Conservation (phyloP, 2,329 filamentous ascomycete species). For the Exophiala phaeomuriformis region DNA sequence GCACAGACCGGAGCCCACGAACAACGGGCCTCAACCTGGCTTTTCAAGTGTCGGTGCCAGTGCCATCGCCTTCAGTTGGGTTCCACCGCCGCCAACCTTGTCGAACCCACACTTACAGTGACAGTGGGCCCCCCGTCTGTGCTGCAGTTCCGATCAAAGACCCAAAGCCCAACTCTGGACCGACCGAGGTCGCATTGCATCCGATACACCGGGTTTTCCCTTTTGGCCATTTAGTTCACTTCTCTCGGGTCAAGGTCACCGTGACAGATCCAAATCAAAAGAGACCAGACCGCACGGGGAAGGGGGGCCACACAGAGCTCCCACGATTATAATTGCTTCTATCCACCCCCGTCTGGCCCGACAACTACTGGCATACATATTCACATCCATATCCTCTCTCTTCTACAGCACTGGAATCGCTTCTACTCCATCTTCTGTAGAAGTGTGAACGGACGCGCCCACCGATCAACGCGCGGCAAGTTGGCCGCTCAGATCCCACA, state of each 20-base stretch:
- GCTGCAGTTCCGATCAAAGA: slow-evolving; percentile 1
- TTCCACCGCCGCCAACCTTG: neutral
- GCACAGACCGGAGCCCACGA: slow-evolving; percentile 1
- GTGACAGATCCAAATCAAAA: neutral
- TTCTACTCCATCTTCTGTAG: neutral
- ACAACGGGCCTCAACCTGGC: neutral
- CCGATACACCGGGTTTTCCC: slow-evolving; percentile 17
- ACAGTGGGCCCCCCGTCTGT: neutral
- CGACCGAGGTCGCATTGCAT: slow-evolving; percentile 20
- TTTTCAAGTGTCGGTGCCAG: too few species aligned
- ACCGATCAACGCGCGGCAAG: slow-evolving; percentile 7
- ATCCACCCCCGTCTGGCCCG: neutral
- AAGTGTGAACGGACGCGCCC: neutral
- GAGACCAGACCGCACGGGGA: slow-evolving; percentile 15
- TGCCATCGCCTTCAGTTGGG: too few species aligned
- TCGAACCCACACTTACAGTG: neutral
- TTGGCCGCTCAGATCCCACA: slow-evolving; percentile 13
- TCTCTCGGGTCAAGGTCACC: neutral
- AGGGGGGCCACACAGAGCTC: slow-evolving; percentile 14
- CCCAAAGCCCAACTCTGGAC: slow-evolving; percentile 1
- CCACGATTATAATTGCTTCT: slow-evolving; percentile 4
- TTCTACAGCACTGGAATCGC: slow-evolving; percentile 3
- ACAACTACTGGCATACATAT: slow-evolving; percentile 5
- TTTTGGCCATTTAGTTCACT: slow-evolving; percentile 3
- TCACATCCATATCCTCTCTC: slow-evolving; percentile 2